Conservation (phyloP, 805 yeast genomes). For the Lipomyces oligophaga region DNA sequence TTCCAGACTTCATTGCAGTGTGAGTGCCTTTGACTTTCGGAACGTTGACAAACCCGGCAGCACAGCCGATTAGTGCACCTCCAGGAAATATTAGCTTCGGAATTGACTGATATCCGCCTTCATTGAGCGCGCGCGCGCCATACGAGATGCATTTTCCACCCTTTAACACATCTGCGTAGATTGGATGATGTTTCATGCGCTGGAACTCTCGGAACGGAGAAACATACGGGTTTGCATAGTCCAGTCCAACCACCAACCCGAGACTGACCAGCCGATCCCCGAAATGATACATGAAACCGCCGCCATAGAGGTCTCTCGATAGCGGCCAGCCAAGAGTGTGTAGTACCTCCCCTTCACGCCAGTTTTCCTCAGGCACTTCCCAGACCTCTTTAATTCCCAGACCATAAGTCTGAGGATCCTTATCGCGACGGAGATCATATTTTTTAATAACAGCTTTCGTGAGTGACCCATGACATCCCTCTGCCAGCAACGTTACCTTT, state of each 20-base stretch:
- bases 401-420: slow-evolving; percentile 83
- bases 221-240: slow-evolving; percentile 89
- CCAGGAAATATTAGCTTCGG: slow-evolving; percentile 94
- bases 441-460: slow-evolving; percentile 70
- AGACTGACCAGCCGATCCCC: slow-evolving; percentile 89
- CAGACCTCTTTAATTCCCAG: slow-evolving; percentile 95
- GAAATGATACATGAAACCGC: slow-evolving; percentile 96
- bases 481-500: slow-evolving; percentile 82
- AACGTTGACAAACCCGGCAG: slow-evolving; percentile 96
- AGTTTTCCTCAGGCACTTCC: slow-evolving; percentile 84
- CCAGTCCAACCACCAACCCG: slow-evolving; percentile 93
- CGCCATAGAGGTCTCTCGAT: slow-evolving; percentile 73
- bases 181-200: slow-evolving; percentile 87
- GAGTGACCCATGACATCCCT: slow-evolving; percentile 97
- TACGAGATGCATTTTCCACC: slow-evolving; percentile 93
- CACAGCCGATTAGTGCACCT: slow-evolving; percentile 89
- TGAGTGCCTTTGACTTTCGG: slow-evolving; percentile 98
- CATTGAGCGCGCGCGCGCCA: slow-evolving; percentile 94
- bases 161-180: slow-evolving; percentile 63
- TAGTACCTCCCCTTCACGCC: slow-evolving; percentile 71
- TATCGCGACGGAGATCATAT: slow-evolving; percentile 60
- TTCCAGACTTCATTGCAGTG: slow-evolving; percentile 94
- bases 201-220: slow-evolving; percentile 91
- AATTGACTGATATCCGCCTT: slow-evolving; percentile 92
- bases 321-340: slow-evolving; percentile 92